These are phyloP conservation scores for Pholiota conissans DNA, from an alignment of 768 basidiomycete genomes.

Conservation along the genomic window DNA sequence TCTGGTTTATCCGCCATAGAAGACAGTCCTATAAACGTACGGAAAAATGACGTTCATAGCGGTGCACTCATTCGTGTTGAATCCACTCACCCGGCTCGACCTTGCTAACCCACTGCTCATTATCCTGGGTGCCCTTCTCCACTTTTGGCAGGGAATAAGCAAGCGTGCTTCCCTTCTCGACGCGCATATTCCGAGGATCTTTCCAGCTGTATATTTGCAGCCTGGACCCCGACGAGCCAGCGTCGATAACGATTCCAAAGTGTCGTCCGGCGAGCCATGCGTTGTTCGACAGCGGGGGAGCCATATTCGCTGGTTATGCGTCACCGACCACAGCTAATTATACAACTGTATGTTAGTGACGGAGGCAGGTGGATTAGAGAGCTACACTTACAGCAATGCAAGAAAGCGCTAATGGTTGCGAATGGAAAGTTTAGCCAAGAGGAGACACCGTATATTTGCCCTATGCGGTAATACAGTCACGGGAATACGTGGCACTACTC, in stretches of 20 bases:
- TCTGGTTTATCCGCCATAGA: conserved; percentile 71
- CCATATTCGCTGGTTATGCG: conserved; percentile 40
- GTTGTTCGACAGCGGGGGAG: conserved; percentile 69
- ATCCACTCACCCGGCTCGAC: conserved; percentile 86
- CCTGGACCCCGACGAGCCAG: conserved; percentile 95
- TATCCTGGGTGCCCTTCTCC: conserved; percentile 83
- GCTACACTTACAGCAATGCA: neutral
- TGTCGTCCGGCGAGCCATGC: conserved; percentile 78
- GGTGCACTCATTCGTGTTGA: neutral
- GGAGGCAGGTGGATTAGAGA: neutral
- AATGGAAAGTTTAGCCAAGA: neutral
- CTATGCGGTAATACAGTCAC: conserved; percentile 3
- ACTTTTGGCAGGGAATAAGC: conserved; percentile 73
- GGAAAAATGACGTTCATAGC: neutral
- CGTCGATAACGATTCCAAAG: conserved; percentile 96
- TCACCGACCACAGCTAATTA: neutral
- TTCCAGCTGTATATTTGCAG: conserved; percentile 98
- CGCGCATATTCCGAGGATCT: conserved; percentile 60
- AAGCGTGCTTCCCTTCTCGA: conserved; percentile 53
- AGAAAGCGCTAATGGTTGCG: conserved; percentile 1
- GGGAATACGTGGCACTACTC: conserved; percentile 13
- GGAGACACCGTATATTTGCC: neutral
- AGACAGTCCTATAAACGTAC: conserved; percentile 69
- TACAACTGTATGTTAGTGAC: neutral
- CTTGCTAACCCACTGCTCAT: conserved; percentile 87